Evolutionary conservation across 2,329 filamentous ascomycete species (phyloP), one percentile per base, ranked within the genome.

Genomic region (Ambrosiella beaveri): DNA sequence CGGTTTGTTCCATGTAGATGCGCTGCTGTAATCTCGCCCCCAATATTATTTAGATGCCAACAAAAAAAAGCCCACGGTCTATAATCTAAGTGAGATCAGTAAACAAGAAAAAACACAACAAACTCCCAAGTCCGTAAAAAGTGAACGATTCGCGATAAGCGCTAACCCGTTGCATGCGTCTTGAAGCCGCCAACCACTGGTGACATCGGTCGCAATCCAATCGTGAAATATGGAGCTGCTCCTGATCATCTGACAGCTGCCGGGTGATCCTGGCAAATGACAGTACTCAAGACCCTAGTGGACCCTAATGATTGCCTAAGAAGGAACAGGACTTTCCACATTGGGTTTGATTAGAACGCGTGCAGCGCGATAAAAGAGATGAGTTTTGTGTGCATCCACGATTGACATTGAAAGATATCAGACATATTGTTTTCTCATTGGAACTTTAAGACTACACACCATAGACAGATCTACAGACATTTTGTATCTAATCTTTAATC

Each of bases 191-290:
- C 2, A 41, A 41, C 39, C 19, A 38, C 40, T 54, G 41, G 57
- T 58, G 57, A 58, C 50, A 51, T 58, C 52, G 57, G 53, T 55
- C 44, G 13, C 11, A 9, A n/a, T 49, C 13, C 7, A 11, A n/a
- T 12, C 2, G 39, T 11, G n/a, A 51, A n/a, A 9, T 35, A n/a
- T n/a, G 11, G 35, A 50, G 44, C 54, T 38, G 27, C 27, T 7
- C 54, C 44, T 36, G 17, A 19, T 15, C 19, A 45, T 49, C 35
- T 52, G 56, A 1, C 56, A 52, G 44, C 45, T 57, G 56, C 0
- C 7, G 5, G 1, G 1, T 5, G 1, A 11, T n/a, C 8, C 12
- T 51, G 47, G n/a, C 27, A 51, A 8, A 15, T 51, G 47, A 51
- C 7, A 51, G 17, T 41, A n/a, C n/a, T n/a, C 6, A 27, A 27